Base-by-base conservation (phyloP, 441 rosid genomes). In the Macaranga tanarius region DNA sequence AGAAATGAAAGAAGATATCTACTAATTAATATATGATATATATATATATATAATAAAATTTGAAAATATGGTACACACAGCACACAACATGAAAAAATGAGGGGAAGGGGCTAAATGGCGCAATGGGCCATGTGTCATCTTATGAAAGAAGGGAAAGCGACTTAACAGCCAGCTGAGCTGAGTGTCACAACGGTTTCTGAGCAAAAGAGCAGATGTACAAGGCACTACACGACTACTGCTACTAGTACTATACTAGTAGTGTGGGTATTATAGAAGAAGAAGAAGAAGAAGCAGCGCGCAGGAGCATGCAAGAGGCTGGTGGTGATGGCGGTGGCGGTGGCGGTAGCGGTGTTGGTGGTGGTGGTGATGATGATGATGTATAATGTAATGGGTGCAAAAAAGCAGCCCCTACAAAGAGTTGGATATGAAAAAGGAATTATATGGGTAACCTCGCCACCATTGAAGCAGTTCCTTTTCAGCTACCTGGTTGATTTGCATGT, bases 171-270 rank as follows among this genome's bases (percentile, higher is more conserved):
- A 11, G 76, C 38, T 34, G 38, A 34, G 38, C 38, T 34, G 76
- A 78, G 73, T 55, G 69, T 71, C 82, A 67, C 82, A 78, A 84
- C 83, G 83, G 84, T 82, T 84, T 79, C 62, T 74, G 59, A 77
- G 76, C 76, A 19, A 52, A 52, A 62, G 67, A n/a, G 47, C 67
- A 61, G 47, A 56, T 38, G 62, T 73, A 52, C 2, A 74, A 44
- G 73, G 25, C 71, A 55, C 22, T 52, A 72, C 26, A 62, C 71
- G 62, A 34, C 60, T 67, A n/a, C 60, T 31, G 9, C 50, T 65
- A 23, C 55, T 51, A 51, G 38, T 3, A 34, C 38, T 34, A 34
- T 34, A 34, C 7, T 34, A 34, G 7, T 7, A 74, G 73, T 52
- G 81, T 70, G 79, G 79, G 81, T 34, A 72, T 45, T 25, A 42